Percentiles rank a stretch among this genome's conserved stretches.
Conservation (phyloP, 2,329 filamentous ascomycete genomes). For the Neonectria ditissima region DNA sequence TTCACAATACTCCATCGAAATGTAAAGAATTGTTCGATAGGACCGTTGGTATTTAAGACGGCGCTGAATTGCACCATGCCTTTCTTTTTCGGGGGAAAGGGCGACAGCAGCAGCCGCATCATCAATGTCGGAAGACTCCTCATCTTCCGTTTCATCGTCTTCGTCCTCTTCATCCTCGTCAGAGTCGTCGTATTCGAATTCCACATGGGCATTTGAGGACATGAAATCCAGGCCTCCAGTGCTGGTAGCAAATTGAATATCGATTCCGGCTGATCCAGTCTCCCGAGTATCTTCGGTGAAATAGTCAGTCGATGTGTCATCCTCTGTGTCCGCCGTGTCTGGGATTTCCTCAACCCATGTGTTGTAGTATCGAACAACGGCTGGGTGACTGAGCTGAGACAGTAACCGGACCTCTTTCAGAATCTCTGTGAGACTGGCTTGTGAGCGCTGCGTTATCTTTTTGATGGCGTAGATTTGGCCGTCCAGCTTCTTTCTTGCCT, state of each 20-base stretch:
- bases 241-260: conserved; percentile 75
- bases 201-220: conserved; percentile 83
- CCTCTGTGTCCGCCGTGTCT: conserved; percentile 66
- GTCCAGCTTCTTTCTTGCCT: conserved; percentile 93
- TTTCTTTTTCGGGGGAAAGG: conserved; percentile 48
- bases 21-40: conserved; percentile 84
- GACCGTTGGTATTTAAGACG: conserved; percentile 60
- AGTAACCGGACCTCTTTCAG: conserved; percentile 88
- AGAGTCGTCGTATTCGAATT: conserved; percentile 74
- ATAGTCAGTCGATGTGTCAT: conserved; percentile 66
- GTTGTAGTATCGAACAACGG: conserved; percentile 89
- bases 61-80: conserved; percentile 44
- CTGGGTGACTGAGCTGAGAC: conserved; percentile 91
- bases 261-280: conserved; percentile 55
- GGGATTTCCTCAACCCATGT: conserved; percentile 88
- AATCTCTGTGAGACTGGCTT: conserved; percentile 83
- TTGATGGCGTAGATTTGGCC: conserved; percentile 96
- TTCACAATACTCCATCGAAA: conserved; percentile 99
- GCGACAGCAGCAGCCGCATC: conserved; percentile 45
- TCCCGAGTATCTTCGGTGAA: conserved; percentile 52
- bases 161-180: conserved; percentile 60
- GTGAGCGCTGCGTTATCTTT: conserved; percentile 88
- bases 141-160: conserved; percentile 60
- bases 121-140: conserved; percentile 54
- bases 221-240: conserved; percentile 92